Evolutionary conservation across 805 yeast genomes (phyloP).

Genomic region (Sugiyamaella lignohabitans): DNA sequence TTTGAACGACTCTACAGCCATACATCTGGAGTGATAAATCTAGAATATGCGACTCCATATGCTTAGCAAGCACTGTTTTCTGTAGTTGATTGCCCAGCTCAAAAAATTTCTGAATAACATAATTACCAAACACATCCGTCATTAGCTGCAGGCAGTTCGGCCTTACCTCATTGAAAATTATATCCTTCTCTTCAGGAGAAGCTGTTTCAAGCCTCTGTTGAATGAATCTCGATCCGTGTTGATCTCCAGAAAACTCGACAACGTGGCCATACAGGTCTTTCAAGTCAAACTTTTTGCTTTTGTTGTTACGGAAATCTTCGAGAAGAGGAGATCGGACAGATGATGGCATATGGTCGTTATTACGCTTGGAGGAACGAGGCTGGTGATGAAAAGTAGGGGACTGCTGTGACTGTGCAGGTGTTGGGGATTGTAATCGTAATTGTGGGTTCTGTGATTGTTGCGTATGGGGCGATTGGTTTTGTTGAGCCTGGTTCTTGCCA

Average conservation of each 20-base stretch:
- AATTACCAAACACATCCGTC: conserved; percentile 97
- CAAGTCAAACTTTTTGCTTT: conserved; percentile 54
- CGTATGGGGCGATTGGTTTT: not conserved
- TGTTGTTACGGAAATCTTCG: conserved; percentile 75
- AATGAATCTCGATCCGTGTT: conserved; percentile 93
- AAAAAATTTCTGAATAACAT: conserved; percentile 90
- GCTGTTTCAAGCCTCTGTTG: conserved; percentile 77
- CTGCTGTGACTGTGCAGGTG: not conserved
- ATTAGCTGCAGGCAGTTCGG: conserved; percentile 68
- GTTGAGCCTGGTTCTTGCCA: not conserved
- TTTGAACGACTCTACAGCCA: conserved; percentile 95
- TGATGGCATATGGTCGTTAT: not conserved
- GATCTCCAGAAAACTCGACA: conserved; percentile 88
- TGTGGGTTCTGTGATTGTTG: not conserved
- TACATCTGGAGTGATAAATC: conserved; percentile 87
- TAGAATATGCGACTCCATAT: conserved; percentile 69
- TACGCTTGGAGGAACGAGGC: not conserved
- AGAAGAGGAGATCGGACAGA: conserved; percentile 45
- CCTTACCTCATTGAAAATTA: conserved; percentile 76
- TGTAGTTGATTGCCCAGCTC: conserved; percentile 74
- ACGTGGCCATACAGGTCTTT: conserved; percentile 81
- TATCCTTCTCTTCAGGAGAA: conserved; percentile 63
- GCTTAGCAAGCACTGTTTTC: conserved; percentile 56
- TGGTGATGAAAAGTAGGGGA: not conserved
- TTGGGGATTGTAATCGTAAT: not conserved